Percentiles rank a stretch among this genome's conserved stretches.
phyloP scores from a whole-genome alignment of 345 rosid species.

The Eucalyptus camaldulensis region DNA sequence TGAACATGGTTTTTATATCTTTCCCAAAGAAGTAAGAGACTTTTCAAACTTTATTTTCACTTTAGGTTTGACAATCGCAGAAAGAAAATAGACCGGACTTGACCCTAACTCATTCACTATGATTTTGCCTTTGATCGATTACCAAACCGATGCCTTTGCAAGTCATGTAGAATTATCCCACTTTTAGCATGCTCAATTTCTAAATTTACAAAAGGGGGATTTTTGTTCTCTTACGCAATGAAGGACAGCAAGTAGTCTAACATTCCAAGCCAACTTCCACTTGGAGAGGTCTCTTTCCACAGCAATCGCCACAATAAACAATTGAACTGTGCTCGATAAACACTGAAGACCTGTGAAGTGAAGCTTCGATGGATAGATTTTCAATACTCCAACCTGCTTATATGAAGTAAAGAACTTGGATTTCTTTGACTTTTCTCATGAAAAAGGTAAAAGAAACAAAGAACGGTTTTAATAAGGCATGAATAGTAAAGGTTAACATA shows the following conservation, averaged over 20 bases:
- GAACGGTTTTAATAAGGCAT: not conserved
- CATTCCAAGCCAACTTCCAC: constrained; percentile 73
- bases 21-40: not conserved
- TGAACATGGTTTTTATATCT: not conserved
- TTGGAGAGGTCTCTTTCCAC: constrained; percentile 43
- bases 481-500: not conserved
- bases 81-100: not conserved
- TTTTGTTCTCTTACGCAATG: constrained; percentile 38
- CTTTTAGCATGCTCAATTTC: not conserved
- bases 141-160: not conserved
- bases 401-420: not conserved
- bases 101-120: not conserved
- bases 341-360: constrained; percentile 60
- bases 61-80: not conserved
- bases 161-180: not conserved
- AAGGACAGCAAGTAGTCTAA: constrained; percentile 44
- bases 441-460: not conserved
- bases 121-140: not conserved
- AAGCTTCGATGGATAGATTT: constrained; percentile 65
- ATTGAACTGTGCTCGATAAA: constrained; percentile 53
- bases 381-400: constrained; percentile 37
- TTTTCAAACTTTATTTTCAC: not conserved
- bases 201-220: not conserved
- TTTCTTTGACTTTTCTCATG: not conserved
- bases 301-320: constrained; percentile 56